A percentile compares a stretch with the other conserved stretches of the same genome.
Conservation (phyloP, 2,329 filamentous ascomycete species). For the Plenodomus biglobosus region DNA sequence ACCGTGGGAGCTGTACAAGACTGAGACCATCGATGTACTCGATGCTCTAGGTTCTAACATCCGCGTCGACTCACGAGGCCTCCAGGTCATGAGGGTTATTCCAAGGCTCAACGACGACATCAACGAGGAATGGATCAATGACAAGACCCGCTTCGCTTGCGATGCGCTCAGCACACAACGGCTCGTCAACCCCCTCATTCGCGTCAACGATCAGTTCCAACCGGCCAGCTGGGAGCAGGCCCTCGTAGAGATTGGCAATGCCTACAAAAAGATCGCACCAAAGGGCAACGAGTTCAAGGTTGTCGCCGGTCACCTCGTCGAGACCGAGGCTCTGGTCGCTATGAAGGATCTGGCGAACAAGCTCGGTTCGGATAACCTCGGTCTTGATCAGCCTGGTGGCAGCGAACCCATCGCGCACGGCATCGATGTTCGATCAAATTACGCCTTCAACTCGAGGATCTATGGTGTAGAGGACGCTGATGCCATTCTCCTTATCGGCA, state of each 20-base stretch:
- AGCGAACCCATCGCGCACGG: conserved; percentile 85
- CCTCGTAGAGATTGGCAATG: conserved; percentile 79
- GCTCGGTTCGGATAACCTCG: conserved; percentile 93
- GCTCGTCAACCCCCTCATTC: conserved; percentile 87
- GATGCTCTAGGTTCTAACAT: conserved; percentile 94
- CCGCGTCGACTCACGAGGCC: conserved; percentile 84
- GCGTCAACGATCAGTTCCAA: conserved; percentile 86
- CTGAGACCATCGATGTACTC: conserved; percentile 91
- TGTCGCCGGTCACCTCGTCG: conserved; percentile 85
- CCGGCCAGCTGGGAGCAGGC: conserved; percentile 96
- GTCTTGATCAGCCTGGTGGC: conserved; percentile 85
- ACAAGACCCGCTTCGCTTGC: conserved; percentile 95
- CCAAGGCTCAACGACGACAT: conserved; percentile 95
- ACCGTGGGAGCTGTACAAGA: conserved; percentile 96
- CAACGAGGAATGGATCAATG: conserved; percentile 99
- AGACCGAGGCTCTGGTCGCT: conserved; percentile 90
- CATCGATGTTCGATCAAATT: conserved; percentile 90
- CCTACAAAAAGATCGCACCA: conserved; percentile 75
- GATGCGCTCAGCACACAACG: conserved; percentile 96
- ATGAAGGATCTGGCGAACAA: conserved; percentile 98
- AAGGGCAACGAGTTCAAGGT: conserved; percentile 95
- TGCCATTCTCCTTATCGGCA: conserved; percentile 86
- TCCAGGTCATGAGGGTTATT: conserved; percentile 94
- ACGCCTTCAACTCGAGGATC: conserved; percentile 94
- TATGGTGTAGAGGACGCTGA: conserved; percentile 93